Evolutionary conservation across 805 yeast species (phyloP).

Genomic region (Teunomyces gatunensis): DNA sequence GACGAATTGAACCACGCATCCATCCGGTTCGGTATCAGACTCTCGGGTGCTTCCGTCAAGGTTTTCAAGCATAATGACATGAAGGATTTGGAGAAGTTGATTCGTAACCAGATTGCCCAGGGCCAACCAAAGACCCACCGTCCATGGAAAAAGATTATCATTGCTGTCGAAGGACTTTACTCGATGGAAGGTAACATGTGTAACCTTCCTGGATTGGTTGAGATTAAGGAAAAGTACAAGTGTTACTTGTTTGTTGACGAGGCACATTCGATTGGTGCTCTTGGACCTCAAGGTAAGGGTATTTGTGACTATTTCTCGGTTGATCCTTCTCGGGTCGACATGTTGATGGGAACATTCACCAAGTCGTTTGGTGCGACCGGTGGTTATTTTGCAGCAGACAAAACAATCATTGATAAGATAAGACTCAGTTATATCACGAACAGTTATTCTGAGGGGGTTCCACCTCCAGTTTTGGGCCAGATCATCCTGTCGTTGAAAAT

Average conservation of each 20-base stretch:
- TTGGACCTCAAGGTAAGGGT: constrained; percentile 93
- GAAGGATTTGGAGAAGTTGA: constrained; percentile 67
- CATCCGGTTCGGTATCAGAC: constrained; percentile 89
- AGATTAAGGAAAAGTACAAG: constrained; percentile 77
- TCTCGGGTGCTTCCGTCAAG: constrained; percentile 90
- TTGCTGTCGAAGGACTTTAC: constrained; percentile 89
- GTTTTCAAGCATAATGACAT: constrained; percentile 92
- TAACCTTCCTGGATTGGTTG: constrained; percentile 72
- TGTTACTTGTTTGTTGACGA: constrained; percentile 92
- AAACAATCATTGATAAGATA: constrained; percentile 67
- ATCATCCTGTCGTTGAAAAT: constrained; percentile 76
- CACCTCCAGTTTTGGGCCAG: constrained; percentile 92
- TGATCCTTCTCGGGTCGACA: constrained; percentile 71
- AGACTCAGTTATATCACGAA: constrained; percentile 71
- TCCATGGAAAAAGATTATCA: constrained; percentile 87
- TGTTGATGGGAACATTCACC: constrained; percentile 96
- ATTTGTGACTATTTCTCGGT: constrained; percentile 90
- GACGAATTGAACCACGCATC: constrained; percentile 96
- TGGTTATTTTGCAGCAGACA: constrained; percentile 86
- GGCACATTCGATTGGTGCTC: constrained; percentile 98
- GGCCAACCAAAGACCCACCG: constrained; percentile 95
- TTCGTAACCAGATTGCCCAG: constrained; percentile 82
- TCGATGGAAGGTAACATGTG: constrained; percentile 92
- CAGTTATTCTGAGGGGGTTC: constrained; percentile 76
- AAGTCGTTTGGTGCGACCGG: constrained; percentile 99